Percentiles rank a stretch among this genome's conserved stretches.
Evolutionary conservation across 805 yeast species (phyloP).

Genomic region (Diddensiella caesifluorescens): DNA sequence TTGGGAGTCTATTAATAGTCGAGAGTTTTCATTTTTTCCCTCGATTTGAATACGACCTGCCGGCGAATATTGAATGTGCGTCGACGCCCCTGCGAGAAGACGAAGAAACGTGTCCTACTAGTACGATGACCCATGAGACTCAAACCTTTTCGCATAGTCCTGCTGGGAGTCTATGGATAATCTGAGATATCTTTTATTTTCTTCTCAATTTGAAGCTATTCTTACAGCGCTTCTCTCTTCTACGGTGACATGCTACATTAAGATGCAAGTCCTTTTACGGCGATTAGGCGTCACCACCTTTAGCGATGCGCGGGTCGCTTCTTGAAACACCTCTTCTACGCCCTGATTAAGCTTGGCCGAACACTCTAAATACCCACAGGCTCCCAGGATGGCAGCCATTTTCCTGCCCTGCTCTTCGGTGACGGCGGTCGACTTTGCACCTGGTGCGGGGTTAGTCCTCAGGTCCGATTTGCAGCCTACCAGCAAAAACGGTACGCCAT

Average conservation of each 20-base stretch:
- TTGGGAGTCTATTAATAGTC: no score
- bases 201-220: neutral
- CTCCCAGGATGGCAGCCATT: conserved; percentile 73
- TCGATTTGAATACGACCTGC: no score
- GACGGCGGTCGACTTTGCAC: neutral
- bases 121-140: no score
- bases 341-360: conserved; percentile 89
- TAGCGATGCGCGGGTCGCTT: conserved; percentile 71
- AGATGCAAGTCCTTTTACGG: neutral
- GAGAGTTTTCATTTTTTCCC: no score
- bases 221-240: neutral
- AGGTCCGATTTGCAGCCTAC: conserved; percentile 82
- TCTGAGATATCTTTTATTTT: no score
- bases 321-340: conserved; percentile 86
- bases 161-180: no score
- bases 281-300: neutral
- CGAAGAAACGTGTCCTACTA: neutral
- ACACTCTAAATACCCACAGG: conserved; percentile 75
- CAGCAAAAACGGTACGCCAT: conserved; percentile 65
- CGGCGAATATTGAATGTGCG: no score
- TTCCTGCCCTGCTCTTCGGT: conserved; percentile 49
- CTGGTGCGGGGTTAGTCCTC: conserved; percentile 34
- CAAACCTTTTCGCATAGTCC: no score
- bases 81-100: no score
- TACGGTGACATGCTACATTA: neutral